phyloP scores from a whole-genome alignment of 345 rosid species.

The Laguncularia racemosa region DNA sequence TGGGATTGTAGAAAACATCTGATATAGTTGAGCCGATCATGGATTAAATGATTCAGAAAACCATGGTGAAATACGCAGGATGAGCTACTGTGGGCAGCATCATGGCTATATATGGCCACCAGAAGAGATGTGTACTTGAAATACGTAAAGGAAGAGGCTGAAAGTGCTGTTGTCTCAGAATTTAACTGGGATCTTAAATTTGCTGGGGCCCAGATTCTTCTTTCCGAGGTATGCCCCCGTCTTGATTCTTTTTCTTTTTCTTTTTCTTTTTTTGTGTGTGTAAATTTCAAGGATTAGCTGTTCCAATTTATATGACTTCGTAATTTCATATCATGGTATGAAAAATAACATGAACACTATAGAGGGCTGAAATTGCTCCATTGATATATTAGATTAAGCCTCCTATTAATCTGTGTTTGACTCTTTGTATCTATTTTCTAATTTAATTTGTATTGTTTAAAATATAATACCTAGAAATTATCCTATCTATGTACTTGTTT shows the following conservation, averaged over 20 bases:
- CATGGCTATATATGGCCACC: constrained; percentile 78
- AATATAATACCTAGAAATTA: no score
- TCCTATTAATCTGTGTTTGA: no score
- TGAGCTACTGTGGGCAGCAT: constrained; percentile 91
- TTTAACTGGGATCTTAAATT: constrained; percentile 95
- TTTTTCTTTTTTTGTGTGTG: no score
- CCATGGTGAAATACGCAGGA: constrained; percentile 34
- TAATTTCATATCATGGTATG: no score
- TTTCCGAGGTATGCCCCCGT: constrained; percentile 38
- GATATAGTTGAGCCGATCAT: background rate
- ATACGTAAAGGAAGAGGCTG: constrained; percentile 46
- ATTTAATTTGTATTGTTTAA: no score
- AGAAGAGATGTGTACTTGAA: constrained; percentile 25
- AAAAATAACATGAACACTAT: no score
- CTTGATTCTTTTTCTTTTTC: background rate
- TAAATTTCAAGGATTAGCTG: no score
- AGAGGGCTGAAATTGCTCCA: no score
- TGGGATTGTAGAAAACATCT: background rate
- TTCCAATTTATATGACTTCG: no score
- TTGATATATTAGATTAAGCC: no score
- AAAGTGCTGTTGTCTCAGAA: constrained; percentile 57
- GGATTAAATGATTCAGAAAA: background rate
- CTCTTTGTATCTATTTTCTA: no score
- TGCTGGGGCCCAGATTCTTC: constrained; percentile 75
- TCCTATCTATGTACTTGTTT: no score